phyloP scores from a whole-genome alignment of 768 basidiomycete genomes.

The Rhodotorula graminis region DNA sequence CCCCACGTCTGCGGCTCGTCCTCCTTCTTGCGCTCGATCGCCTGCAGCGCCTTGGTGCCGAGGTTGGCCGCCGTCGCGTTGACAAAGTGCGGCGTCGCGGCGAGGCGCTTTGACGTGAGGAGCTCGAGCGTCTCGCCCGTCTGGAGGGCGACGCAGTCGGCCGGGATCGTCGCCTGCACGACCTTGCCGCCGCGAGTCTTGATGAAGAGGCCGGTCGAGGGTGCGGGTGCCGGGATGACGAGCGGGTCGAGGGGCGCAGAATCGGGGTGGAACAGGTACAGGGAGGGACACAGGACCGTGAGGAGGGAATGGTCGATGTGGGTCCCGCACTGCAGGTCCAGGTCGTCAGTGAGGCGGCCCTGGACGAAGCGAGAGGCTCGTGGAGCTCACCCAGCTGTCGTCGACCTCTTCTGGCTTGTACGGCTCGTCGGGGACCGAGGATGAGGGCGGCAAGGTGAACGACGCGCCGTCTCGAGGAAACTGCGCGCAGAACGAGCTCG shows the following conservation, averaged over 20 bases:
- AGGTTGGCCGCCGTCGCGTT: conserved; percentile 52
- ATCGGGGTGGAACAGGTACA: conserved; percentile 63
- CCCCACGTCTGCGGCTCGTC: conserved; percentile 23
- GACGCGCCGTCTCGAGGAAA: conserved; percentile 57
- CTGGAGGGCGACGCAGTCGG: conserved; percentile 81
- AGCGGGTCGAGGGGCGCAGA: conserved; percentile 50
- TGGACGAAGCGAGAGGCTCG: no score
- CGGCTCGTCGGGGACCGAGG: conserved; percentile 5
- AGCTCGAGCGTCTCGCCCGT: conserved; percentile 93
- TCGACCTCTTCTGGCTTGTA: conserved; percentile 47
- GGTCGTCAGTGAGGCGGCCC: no score
- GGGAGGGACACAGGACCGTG: conserved; percentile 88
- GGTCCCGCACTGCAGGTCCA: conserved; percentile 72
- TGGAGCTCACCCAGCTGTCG: conserved; percentile 48
- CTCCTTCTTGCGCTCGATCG: conserved; percentile 35
- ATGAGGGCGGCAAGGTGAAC: conserved; percentile 2
- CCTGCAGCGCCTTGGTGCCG: conserved; percentile 40
- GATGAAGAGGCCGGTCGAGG: conserved; percentile 83
- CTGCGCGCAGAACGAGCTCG: not conserved
- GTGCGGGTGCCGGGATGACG: conserved; percentile 61
- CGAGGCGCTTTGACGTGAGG: conserved; percentile 70
- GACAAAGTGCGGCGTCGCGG: conserved; percentile 93
- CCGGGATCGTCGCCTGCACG: conserved; percentile 78
- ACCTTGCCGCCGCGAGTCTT: conserved; percentile 72
- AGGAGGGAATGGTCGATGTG: conserved; percentile 78